Evolutionary conservation across 2,329 filamentous ascomycete species (phyloP), one percentile per base, ranked within the genome.

Genomic region (Aspergillus fischeri): DNA sequence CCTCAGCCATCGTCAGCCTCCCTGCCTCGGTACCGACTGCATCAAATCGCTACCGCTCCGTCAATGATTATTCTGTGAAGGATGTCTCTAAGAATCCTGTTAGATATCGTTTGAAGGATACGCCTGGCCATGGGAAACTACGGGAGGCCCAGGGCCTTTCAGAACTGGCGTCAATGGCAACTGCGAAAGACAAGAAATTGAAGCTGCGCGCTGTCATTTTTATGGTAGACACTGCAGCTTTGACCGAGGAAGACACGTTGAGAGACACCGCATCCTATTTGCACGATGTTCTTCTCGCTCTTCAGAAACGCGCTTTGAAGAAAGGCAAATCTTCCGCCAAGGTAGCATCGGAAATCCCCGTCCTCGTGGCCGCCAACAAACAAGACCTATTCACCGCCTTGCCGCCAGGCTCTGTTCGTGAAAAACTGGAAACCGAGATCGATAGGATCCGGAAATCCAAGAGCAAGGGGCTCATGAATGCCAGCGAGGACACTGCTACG

Each of bases 101-200:
- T 52, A 68, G 65, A 32, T 79, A 78, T 60, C 64, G 70, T 4
- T 53, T 79, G 14, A 72, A 67, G 53, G 94, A 99, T 77, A 97
- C 93, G 0, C 94, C 94, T 0, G 94, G 94, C 42, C 94, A 99
- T 78, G 92, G 91, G 67, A 99, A 99, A 77, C 85, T 99, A 58
- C 90, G 94, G 59, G 83, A 86, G 66, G 80, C 78, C 14, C 76
- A 86, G 57, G 73, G 75, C 21, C 71, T 80, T 52, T 69, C 79
- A 21, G 70, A 72, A 51, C 67, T 77, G 38, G 62, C 67, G 20
- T 59, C 66, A 20, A 73, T 73, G 69, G 59, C 67, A 14, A 49
- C 55, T 6, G 65, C 70, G 7, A 73, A 73, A 52, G 69, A 74
- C 20, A 62, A 67, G 35, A 74, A 74, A 27, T 69, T 66, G 28